Percentiles rank a stretch among this genome's conserved stretches.
These are phyloP conservation scores for Sequoia sempervirens DNA, from an alignment of 75 land plant species.

Conservation along the genomic window DNA sequence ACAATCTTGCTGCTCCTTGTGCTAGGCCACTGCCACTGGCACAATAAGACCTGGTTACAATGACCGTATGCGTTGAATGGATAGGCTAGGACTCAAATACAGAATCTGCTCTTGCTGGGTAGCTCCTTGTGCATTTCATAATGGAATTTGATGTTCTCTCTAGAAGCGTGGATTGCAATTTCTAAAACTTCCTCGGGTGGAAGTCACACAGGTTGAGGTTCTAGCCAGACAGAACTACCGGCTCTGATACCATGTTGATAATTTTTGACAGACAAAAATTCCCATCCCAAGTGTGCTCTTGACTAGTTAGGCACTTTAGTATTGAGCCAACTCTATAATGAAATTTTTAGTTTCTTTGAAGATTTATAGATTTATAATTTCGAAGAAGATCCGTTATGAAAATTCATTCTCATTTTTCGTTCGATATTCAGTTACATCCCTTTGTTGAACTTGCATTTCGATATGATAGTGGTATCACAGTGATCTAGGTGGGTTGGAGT, in stretches of 20 bases:
- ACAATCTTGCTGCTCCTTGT: not conserved
- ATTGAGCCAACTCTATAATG: not conserved
- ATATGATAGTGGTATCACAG: not conserved
- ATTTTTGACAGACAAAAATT: not conserved
- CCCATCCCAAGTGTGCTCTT: not conserved
- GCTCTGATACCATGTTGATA: not conserved
- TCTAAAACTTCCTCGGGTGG: not conserved
- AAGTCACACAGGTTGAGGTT: not conserved
- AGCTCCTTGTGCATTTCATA: not conserved
- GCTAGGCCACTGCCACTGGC: not conserved
- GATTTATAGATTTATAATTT: too few species aligned
- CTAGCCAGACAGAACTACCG: not conserved
- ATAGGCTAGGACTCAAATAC: not conserved
- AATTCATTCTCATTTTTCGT: not conserved
- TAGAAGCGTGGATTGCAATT: not conserved
- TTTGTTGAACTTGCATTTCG: not conserved
- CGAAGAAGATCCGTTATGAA: too few species aligned
- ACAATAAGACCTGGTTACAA: not conserved
- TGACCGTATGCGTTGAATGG: not conserved
- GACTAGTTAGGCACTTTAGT: not conserved
- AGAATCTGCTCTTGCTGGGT: not conserved
- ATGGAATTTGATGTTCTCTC: not conserved
- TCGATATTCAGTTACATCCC: not conserved
- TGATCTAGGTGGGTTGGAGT: not conserved
- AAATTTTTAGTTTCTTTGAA: not conserved